A percentile compares a stretch with the other conserved stretches of the same genome.
Evolutionary conservation across 495 filamentous ascomycete genomes (phyloP).

Genomic region (Recurvomyces mirabilis): DNA sequence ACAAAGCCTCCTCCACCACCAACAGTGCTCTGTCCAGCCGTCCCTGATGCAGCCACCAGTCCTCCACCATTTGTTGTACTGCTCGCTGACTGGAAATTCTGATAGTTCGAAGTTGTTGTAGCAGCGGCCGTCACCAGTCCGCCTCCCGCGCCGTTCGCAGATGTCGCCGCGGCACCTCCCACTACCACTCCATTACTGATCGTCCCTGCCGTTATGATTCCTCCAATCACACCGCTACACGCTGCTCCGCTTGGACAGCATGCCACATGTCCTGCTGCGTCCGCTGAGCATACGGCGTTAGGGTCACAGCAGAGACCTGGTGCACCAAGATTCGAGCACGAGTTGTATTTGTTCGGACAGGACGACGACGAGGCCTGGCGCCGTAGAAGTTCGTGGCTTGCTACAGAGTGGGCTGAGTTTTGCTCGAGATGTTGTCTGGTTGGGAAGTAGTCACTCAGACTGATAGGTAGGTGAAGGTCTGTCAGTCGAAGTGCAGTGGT

Average conservation of each 20-base stretch:
- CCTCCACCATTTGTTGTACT: conserved; percentile 4
- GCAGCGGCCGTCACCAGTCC: background rate
- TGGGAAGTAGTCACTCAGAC: too few species aligned
- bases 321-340: conserved; percentile 40
- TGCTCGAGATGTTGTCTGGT: background rate
- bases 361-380: conserved; percentile 4
- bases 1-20: conserved; percentile 3
- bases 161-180: background rate
- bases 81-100: background rate
- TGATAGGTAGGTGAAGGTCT: conserved; percentile 6
- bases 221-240: conserved; percentile 49
- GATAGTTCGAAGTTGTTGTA: conserved; percentile 1
- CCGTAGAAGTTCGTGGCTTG: background rate
- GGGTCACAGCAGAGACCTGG: conserved; percentile 45
- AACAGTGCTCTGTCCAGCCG: background rate
- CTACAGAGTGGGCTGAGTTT: too few species aligned
- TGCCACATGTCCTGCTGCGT: conserved; percentile 49
- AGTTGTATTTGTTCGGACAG: conserved; percentile 43
- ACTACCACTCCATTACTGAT: conserved; percentile 13
- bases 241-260: conserved; percentile 52
- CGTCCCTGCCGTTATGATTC: conserved; percentile 18
- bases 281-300: conserved; percentile 44
- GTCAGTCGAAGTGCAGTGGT: conserved; percentile 5
- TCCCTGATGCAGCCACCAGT: conserved; percentile 9
- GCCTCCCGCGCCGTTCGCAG: background rate